Evolutionary conservation across 2,329 filamentous ascomycete genomes (phyloP).

Genomic region (Dissoconium aciculare): DNA sequence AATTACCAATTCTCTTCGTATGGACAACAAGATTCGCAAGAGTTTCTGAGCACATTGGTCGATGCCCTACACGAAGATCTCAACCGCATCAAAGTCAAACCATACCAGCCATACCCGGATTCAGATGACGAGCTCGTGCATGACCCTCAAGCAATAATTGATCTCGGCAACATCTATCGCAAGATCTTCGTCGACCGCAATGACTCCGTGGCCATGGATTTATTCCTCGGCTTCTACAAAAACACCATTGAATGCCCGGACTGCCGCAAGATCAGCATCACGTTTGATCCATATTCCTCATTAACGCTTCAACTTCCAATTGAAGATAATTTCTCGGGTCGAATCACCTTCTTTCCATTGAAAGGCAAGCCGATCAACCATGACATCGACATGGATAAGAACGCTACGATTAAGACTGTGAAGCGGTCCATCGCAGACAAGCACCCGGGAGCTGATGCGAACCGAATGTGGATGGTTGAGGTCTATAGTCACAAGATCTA

Average conservation of each 20-base stretch:
- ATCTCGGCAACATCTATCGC: conserved; percentile 79
- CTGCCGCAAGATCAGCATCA: conserved; percentile 93
- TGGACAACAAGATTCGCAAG: conserved; percentile 92
- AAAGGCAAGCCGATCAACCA: conserved; percentile 56
- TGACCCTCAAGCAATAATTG: conserved; percentile 61
- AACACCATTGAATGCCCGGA: conserved; percentile 85
- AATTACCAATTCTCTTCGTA: conserved; percentile 83
- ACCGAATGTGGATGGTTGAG: conserved; percentile 64
- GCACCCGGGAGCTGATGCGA: conserved; percentile 35
- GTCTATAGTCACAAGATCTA: conserved; percentile 75
- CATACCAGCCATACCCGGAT: conserved; percentile 93
- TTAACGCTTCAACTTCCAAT: conserved; percentile 81
- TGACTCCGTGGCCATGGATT: conserved; percentile 84
- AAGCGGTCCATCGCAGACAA: conserved; percentile 48
- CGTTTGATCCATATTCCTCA: conserved; percentile 95
- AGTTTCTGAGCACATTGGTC: conserved; percentile 87
- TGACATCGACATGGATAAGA: conserved; percentile 66
- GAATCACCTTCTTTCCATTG: conserved; percentile 63
- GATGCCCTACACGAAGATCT: conserved; percentile 92
- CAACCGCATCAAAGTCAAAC: conserved; percentile 86
- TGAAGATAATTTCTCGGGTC: conserved; percentile 63
- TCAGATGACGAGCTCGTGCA: conserved; percentile 92
- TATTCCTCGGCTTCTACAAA: conserved; percentile 97
- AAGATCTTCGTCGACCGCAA: conserved; percentile 84
- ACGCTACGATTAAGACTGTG: conserved; percentile 50